Evolutionary conservation across 805 yeast species (phyloP), one percentile per base, ranked within the genome.

Genomic region (Debaryomyces tyrocola): DNA sequence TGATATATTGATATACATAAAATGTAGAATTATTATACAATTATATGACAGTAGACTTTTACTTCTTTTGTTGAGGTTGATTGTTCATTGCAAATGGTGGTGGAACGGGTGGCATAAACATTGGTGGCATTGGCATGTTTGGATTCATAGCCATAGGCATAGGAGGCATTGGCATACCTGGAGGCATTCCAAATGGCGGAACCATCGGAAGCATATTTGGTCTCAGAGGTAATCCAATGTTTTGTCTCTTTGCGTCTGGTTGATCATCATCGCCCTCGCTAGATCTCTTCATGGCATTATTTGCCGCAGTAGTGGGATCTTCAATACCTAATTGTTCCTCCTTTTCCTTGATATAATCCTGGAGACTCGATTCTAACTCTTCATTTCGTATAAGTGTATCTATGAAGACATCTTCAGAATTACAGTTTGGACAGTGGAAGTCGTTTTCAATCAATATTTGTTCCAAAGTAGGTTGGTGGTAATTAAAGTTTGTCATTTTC

Each of bases 391-490:
- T 71, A 39, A 92, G 70, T 14, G 84, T 78, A 64, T 92, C 99
- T 41, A 92, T 73, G 50, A 82, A 82, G 1, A 88, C 75, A 47
- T 90, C 97, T 20, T 79, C 82, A 14, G 75, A 77, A 2, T 78
- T 80, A 70, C 99, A 92, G 52, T 82, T 84, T 4, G 99, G 98
- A 67, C 99, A 92, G 33, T 80, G 82, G 68, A 92, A 92, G 59
- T 92, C 98, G 46, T 82, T 79, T 21, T 88, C 96, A 43, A 92
- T 75, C 20, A 92, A 69, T 6, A 77, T 63, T 48, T 64, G 66
- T 50, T 73, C 78, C 46, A 73, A 55, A 14, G 63, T 69, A 5
- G 58, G 52, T 53, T 69, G 70, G 47, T 70, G 60, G 55, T 73
- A 73, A 47, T 64, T 61, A 52, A 56, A 63, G 48, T 73, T 73